Evolutionary conservation across 345 rosid species (phyloP), one percentile per base, ranked within the genome.

Genomic region (Ceriops zippeliana): DNA sequence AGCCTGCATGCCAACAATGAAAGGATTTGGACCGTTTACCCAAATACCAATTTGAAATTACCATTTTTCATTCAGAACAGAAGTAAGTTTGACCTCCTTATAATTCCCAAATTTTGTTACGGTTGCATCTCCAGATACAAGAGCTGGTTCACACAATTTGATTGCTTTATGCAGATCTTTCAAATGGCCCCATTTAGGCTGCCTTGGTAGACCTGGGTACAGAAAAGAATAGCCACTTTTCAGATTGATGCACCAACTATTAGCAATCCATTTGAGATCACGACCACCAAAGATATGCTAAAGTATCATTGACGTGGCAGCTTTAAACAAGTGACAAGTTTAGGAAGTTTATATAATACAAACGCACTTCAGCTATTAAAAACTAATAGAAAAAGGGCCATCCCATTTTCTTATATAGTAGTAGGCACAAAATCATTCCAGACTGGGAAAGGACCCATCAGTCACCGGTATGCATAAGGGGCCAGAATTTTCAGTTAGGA

Each of bases 111-210:
- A 93, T 37, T 78, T 72, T 52, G 80, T 78, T 67, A 90, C 87
- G 0, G 80, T 74, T 46, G 93, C 92, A 63, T 81, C 76, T 60
- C 84, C 97, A 52, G 84, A 82, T 26, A 96, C 84, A 71, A 96
- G 80, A 65, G 99, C 98, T 53, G 92, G 90, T 65, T 92, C 98
- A 70, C 93, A 90, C 1, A 96, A 79, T 75, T 90, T 96, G 51
- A 96, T 85, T 1, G 99, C 99, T 79, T 89, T 79, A 73, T 96
- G 99, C 79, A 96, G 78, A 85, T 96, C 98, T 84, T 96, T 96
- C 82, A 92, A 81, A 81, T 96, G 99, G 27, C 97, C 99, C 99
- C 98, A 96, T 80, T 96, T 96, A 11, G 99, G 99, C 70, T 92
- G 83, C 89, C 98, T 90, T 73, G 82, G 26, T 46, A 96, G 84